Conservation (phyloP, 345 rosid species). For the Populus alba region DNA sequence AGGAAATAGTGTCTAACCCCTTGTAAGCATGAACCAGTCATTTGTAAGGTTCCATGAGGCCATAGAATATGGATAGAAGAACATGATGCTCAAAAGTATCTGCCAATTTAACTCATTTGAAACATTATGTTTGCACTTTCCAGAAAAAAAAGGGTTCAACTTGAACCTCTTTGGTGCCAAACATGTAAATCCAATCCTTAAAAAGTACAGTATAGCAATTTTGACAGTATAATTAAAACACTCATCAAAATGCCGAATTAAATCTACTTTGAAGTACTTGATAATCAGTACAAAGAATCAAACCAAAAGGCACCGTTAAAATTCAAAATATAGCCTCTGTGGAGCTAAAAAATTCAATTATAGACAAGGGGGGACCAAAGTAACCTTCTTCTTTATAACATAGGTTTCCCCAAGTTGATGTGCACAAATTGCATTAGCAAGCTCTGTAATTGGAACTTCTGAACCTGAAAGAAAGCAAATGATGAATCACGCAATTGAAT, state of each 20-base stretch:
- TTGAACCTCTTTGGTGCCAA: no score
- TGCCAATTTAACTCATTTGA: not conserved
- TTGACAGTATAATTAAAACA: not conserved
- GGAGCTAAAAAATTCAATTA: slow-evolving; percentile 3
- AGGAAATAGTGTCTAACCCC: no score
- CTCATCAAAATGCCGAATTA: not conserved
- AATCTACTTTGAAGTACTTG: not conserved
- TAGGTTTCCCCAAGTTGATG: slow-evolving; percentile 38
- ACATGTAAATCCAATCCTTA: no score
- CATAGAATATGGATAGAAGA: no score
- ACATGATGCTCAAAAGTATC: no score
- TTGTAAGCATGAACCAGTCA: no score
- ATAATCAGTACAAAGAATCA: not conserved
- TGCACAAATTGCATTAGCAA: slow-evolving; percentile 66
- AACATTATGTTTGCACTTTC: not conserved
- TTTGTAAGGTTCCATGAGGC: no score
- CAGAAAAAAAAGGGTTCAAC: not conserved
- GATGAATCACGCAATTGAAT: not conserved
- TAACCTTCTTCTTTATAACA: slow-evolving; percentile 29
- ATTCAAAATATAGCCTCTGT: no score
- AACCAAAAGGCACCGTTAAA: not conserved
- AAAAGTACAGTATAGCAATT: not conserved
- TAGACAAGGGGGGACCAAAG: slow-evolving; percentile 1
- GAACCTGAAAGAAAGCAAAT: slow-evolving; percentile 51
- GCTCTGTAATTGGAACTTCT: slow-evolving; percentile 54